Evolutionary conservation across 768 basidiomycete genomes (phyloP).

Genomic region (Suillus hirtellus): DNA sequence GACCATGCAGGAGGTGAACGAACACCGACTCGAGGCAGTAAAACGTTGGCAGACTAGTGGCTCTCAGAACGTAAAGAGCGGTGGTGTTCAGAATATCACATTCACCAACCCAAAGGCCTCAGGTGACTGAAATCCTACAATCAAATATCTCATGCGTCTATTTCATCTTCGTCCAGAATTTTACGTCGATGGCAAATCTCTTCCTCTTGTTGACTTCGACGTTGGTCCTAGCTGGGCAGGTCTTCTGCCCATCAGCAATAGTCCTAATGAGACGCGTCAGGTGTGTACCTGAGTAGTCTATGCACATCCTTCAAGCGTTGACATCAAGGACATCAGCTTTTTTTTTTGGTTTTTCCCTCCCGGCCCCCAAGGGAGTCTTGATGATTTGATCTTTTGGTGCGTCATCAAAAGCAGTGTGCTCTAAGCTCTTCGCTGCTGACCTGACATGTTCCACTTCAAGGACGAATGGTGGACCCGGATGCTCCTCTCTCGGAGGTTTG

Average conservation of each 20-base stretch:
- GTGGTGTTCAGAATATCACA: conserved; percentile 20
- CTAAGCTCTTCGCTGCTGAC: neutral
- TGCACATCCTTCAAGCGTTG: neutral
- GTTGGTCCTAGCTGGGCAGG: conserved; percentile 77
- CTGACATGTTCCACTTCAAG: neutral
- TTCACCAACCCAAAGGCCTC: neutral
- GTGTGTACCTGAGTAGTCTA: conserved; percentile 29
- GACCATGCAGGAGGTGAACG: conserved; percentile 44
- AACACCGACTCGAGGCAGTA: conserved; percentile 33
- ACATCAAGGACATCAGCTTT: conserved; percentile 40
- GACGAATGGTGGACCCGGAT: neutral
- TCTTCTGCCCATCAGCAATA: conserved; percentile 65
- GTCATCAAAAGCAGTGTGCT: neutral
- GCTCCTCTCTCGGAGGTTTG: too few species aligned
- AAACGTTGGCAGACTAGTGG: conserved; percentile 33
- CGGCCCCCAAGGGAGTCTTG: conserved; percentile 57
- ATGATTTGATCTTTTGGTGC: neutral
- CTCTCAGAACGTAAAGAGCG: conserved; percentile 11
- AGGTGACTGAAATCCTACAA: neutral
- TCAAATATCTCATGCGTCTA: conserved; percentile 10
- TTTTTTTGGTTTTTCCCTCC: conserved; percentile 88
- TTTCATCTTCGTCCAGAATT: conserved; percentile 46
- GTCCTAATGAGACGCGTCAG: conserved; percentile 65
- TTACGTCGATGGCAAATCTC: conserved; percentile 64
- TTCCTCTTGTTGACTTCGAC: conserved; percentile 72